A percentile compares a stretch with the other conserved stretches of the same genome.
These are phyloP conservation scores for Aspergillus asperescens DNA, from an alignment of 495 filamentous ascomycete species.

Conservation along the genomic window DNA sequence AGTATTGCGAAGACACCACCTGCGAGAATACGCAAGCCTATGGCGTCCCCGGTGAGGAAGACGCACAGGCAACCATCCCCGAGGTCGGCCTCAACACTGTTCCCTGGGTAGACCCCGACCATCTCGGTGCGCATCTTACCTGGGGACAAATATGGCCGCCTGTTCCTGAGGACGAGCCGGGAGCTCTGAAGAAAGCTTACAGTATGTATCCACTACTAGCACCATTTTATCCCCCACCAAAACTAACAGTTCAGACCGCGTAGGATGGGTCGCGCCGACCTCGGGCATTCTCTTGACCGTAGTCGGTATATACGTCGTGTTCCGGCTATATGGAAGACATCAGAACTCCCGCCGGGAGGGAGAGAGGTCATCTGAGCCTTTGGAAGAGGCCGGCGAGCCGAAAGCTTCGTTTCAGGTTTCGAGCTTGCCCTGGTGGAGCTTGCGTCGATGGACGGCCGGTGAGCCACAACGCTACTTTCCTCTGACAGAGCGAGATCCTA, in stretches of 20 bases:
- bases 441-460: slow-evolving; percentile 26
- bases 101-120: slow-evolving; percentile 36
- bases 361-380: slow-evolving; percentile 22
- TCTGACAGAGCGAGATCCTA: slow-evolving; percentile 19
- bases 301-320: slow-evolving; percentile 9
- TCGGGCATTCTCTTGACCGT: slow-evolving; percentile 9
- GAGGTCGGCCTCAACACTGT: slow-evolving; percentile 37
- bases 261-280: slow-evolving; percentile 13
- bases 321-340: slow-evolving; percentile 14
- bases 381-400: slow-evolving; percentile 20
- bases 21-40: slow-evolving; percentile 33
- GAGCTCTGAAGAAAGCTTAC: neutral
- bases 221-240: neutral
- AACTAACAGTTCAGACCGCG: slow-evolving; percentile 8
- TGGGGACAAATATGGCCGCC: slow-evolving; percentile 12
- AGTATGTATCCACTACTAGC: slow-evolving; percentile 3
- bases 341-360: slow-evolving; percentile 1
- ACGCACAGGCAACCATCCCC: slow-evolving; percentile 26
- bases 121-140: slow-evolving; percentile 20
- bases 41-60: slow-evolving; percentile 35
- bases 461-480: slow-evolving; percentile 29
- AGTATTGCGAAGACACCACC: slow-evolving; percentile 29
- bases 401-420: slow-evolving; percentile 10
- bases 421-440: slow-evolving; percentile 35
- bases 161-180: neutral